A percentile compares a stretch with the other conserved stretches of the same genome.
These are phyloP conservation scores for Aspergillus tubingensis DNA, from an alignment of 2,329 filamentous ascomycete species.

Conservation along the genomic window DNA sequence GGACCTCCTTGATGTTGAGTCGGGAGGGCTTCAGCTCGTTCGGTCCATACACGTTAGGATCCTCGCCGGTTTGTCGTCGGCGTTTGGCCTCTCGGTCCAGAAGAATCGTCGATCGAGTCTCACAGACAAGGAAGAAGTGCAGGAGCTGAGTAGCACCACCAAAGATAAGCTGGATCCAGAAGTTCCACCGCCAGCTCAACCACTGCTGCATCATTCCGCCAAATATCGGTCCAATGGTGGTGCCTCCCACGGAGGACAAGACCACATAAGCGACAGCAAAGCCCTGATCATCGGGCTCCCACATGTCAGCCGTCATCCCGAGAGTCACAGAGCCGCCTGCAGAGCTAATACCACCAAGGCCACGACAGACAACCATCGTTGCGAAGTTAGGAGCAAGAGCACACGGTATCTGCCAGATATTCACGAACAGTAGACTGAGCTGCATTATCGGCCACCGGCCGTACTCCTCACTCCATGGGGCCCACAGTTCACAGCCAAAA, in stretches of 20 bases:
- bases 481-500: conserved; percentile 85
- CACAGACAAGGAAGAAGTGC: conserved; percentile 61
- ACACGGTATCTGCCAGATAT: conserved; percentile 74
- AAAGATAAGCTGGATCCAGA: conserved; percentile 64
- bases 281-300: conserved; percentile 69
- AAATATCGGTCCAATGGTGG: conserved; percentile 60
- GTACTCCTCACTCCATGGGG: conserved; percentile 81
- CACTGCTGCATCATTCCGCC: conserved; percentile 57
- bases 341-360: conserved; percentile 68
- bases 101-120: conserved; percentile 59
- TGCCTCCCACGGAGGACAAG: conserved; percentile 76
- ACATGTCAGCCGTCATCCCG: conserved; percentile 75
- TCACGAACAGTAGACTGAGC: conserved; percentile 71
- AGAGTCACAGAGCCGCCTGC: conserved; percentile 73
- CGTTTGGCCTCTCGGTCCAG: conserved; percentile 61
- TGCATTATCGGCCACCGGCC: conserved; percentile 78
- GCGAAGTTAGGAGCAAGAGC: conserved; percentile 72
- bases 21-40: conserved; percentile 52
- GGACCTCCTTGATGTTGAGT: conserved; percentile 46
- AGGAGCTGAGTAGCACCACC: conserved; percentile 54
- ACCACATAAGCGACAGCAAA: conserved; percentile 76
- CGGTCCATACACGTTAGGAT: conserved; percentile 68
- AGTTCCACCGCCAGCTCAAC: conserved; percentile 62
- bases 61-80: conserved; percentile 52
- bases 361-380: conserved; percentile 66